Base-by-base conservation (phyloP, 257 asterid species). In the Solanum virginianum region DNA sequence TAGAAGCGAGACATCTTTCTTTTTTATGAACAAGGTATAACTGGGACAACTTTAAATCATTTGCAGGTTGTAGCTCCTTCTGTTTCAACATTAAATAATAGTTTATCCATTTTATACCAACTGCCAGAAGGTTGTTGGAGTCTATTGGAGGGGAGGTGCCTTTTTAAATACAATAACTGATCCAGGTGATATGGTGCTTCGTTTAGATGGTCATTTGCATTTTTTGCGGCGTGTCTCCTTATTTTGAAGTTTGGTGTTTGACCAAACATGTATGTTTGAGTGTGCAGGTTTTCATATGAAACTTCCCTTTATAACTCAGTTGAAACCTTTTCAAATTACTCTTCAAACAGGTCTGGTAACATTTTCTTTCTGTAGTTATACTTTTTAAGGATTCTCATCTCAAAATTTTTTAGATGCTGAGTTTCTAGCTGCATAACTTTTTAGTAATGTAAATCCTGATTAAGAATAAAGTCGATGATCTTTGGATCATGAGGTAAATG, bases 111-210 rank as follows among this genome's bases (percentile, higher is more conserved):
- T 86, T 86, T 97, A 88, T 98, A 97, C 91, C 99, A 97, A 94
- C 98, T 97, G 59, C 98, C 98, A 26, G 99, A 97, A 91, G 99
- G 99, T 65, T 85, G 98, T 97, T 71, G 98, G 99, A 53, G 98
- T 91, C 88, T 97, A 97, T 72, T 97, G 99, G 99, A 93, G 96
- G 87, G 99, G 99, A 83, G 99, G 99, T 54, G 99, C 99, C 98
- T 97, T 91, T 91, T 90, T 94, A 86, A 88, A 92, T 8, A 90
- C 90, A n/a, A 92, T 93, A 82, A 94, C 97, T 13, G 86, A 86
- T 86, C 99, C 99, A 90, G 99, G 98, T 96, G 83, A 65, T 15
- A 41, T 65, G 70, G 60, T 84, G 57, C 69, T 68, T 81, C 4
- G 39, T 6, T 55, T 87, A 14, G 66, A 74, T 41, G 43, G 14